Conservation (phyloP, 2,329 filamentous ascomycete genomes). For the Fusarium bactridioides region DNA sequence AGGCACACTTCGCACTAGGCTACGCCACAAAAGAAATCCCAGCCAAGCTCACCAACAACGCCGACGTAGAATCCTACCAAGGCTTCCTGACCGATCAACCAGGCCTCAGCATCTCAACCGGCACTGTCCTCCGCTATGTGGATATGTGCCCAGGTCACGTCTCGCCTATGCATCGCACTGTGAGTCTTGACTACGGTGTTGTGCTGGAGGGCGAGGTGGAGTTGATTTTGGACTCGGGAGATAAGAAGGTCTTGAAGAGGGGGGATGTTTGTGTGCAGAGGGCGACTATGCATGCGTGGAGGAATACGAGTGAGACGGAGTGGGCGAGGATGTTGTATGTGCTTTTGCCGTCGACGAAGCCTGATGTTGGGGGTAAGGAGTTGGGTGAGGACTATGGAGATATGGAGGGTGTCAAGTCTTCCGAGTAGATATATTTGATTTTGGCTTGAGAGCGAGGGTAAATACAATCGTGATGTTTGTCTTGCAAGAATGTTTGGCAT, state of each 20-base stretch:
- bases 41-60: conserved; percentile 18
- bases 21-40: conserved; percentile 42
- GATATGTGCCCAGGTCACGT: conserved; percentile 52
- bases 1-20: conserved; percentile 36
- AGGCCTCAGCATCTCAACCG: conserved; percentile 44
- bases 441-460: rapidly evolving
- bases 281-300: conserved; percentile 65
- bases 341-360: conserved; percentile 37
- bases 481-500: rapidly evolving
- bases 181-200: conserved; percentile 63
- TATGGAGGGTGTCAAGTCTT: conserved; percentile 36
- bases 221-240: conserved; percentile 60
- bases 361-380: conserved; percentile 18
- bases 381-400: conserved; percentile 48
- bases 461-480: neutral
- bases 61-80: conserved; percentile 37
- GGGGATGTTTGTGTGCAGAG: conserved; percentile 65
- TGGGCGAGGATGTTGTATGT: conserved; percentile 57
- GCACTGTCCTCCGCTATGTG: conserved; percentile 57
- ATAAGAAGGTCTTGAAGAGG: conserved; percentile 52
- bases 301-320: conserved; percentile 53
- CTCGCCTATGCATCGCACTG: conserved; percentile 54
- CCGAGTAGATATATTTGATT: conserved; percentile 14
- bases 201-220: conserved; percentile 63
- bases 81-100: conserved; percentile 28